A percentile compares a stretch with the other conserved stretches of the same genome.
Evolutionary conservation across 306 rosid genomes (phyloP).

Genomic region (Hippophae tibetana): DNA sequence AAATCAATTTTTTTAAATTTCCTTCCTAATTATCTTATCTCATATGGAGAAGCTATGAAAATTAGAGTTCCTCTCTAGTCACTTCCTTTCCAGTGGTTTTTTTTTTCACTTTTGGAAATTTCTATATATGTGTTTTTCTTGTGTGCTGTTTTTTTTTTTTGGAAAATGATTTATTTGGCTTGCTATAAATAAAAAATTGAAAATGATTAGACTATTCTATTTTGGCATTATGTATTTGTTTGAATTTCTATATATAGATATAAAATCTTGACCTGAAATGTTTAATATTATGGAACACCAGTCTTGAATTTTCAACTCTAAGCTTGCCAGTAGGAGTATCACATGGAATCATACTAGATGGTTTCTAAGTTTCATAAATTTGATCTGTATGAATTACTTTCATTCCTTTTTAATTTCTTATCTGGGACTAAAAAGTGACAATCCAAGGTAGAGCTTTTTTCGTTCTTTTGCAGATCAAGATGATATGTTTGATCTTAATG

Average conservation of each 20-base stretch:
- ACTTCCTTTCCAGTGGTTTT: too few relatives aligned
- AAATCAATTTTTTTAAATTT: background rate
- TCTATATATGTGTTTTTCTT: background rate
- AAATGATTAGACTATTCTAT: background rate
- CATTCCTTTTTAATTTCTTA: too few relatives aligned
- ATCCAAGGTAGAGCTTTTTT: too few relatives aligned
- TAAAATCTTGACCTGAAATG: background rate
- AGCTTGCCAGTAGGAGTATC: background rate
- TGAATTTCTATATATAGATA: background rate
- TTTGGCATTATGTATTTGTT: conserved; percentile 12
- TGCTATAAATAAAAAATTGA: background rate
- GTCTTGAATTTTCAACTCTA: background rate
- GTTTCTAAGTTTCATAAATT: too few relatives aligned
- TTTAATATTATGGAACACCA: background rate
- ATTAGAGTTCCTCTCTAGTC: too few relatives aligned
- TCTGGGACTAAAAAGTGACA: too few relatives aligned
- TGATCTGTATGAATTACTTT: too few relatives aligned
- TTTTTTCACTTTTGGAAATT: background rate
- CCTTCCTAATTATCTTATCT: background rate
- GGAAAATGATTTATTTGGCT: background rate
- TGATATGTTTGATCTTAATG: too few relatives aligned
- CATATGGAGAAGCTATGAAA: too few relatives aligned
- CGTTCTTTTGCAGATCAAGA: too few relatives aligned
- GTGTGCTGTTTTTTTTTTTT: background rate
- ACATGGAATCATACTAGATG: too few relatives aligned